Base-by-base conservation (phyloP, 176 grass and related monocot species). In the Oryza australiensis region DNA sequence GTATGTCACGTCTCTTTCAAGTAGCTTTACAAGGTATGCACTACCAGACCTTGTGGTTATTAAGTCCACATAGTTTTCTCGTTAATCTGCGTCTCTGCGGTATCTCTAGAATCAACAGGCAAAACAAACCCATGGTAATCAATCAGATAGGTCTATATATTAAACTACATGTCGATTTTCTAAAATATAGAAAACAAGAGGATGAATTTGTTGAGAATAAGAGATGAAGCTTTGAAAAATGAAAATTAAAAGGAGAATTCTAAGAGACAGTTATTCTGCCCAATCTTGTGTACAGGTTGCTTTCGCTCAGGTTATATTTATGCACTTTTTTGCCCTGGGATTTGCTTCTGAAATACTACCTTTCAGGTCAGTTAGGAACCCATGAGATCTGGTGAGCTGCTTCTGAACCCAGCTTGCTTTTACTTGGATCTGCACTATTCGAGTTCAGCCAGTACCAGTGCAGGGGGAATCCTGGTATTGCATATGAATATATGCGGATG, bases 371-470 rank as follows among this genome's bases (percentile, higher is more conserved):
- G n/a, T n/a, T 60, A 22, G 15, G 49, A 51, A 51, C 48, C 15
- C 4, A 51, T 51, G 15, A 22, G 49, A 55, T 55, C 49, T 55
- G 18, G 1, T 55, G 18, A 55, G 20, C 48, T 55, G 16, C 49
- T 22, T 55, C 18, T 22, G 49, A 20, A 55, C 6, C 49, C 5
- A 7, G 18, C 18, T 53, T 53, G 22, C 4, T 24, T 24, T 11
- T 60, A 60, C 20, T 24, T 60, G 22, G n/a, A 60, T 60, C 55
- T 60, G 22, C 55, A n/a, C 55, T 23, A 60, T 7, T 60, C 82
- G 0, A 34, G 81, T 2, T 53, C 62, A 51, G 66, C 83, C 82
- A 90, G 26, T 90, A 75, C 53, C 70, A 66, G 51, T 86, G 62
- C 55, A 81, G 32, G 3, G n/a, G 38, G 5, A 18, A 20, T 32